Evolutionary conservation across 805 yeast species (phyloP), one percentile per base, ranked within the genome.

Genomic region (Metschnikowia reukaufii): DNA sequence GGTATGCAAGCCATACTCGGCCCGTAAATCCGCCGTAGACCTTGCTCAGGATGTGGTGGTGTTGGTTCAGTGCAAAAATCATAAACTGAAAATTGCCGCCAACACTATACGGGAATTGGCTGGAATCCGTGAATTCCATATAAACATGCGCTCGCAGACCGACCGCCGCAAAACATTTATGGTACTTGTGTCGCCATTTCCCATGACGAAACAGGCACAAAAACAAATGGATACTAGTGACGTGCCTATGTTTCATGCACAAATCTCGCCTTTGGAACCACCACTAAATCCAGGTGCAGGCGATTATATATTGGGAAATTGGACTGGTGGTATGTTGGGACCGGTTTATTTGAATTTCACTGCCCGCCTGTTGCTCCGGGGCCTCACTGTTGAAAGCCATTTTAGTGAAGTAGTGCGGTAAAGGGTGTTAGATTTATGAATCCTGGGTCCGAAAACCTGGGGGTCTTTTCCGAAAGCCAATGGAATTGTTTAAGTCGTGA

Each of bases 51-150:
- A 69, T 36, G 67, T 76, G 6, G 64, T 65, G 39, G 61, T 78
- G 2, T 64, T 78, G 48, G 81, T 79, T 4, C 86, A 82, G 56
- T 81, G 86, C 59, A 81, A 81, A 51, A 74, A 79, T 56, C 70
- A 73, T 54, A 61, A 62, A 21, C 60, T 63, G 3, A 70, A 73
- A 43, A 67, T 80, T 29, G 71, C 68, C 45, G 78, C 84, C 12
- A 62, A 67, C 32, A 60, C 70, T 38, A 62, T 82, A 1, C 67
- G 86, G 36, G 86, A 82, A 55, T 56, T 81, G 27, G 70, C 73
- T 6, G 86, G 86, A 1, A 76, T 79, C 2, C 76, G 76, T 55
- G 57, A 65, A 41, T 68, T 58, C 50, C 70, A 73, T 53, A 65
- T 69, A 17, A 54, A 56, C 34, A 50, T 51, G 44, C 13, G 21